A percentile compares a stretch with the other conserved stretches of the same genome.
phyloP scores from a whole-genome alignment of 352 stramenopile species.

The Globisporangium irregulare region DNA sequence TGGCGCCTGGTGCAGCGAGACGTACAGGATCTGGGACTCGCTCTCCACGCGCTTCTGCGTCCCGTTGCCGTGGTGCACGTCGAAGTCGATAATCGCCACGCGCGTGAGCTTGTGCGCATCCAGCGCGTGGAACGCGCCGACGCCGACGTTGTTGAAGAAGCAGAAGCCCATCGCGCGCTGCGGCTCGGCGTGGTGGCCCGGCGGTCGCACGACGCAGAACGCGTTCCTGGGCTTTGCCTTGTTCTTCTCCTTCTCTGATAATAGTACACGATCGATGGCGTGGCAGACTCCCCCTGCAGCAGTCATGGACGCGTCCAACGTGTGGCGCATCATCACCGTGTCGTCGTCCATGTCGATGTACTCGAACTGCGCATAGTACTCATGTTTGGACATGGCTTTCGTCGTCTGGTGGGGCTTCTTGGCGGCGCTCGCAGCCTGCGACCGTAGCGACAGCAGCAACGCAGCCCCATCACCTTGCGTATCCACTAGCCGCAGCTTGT shows the following conservation, averaged over 20 bases:
- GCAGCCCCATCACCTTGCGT: not conserved
- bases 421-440: not conserved
- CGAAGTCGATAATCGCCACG: slow-evolving; percentile 71
- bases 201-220: slow-evolving; percentile 85
- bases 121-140: slow-evolving; percentile 92
- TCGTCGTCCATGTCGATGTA: slow-evolving; percentile 69
- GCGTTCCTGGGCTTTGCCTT: slow-evolving; percentile 42
- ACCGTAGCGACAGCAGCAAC: not conserved
- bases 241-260: not conserved
- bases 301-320: slow-evolving; percentile 50
- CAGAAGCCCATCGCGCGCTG: slow-evolving; percentile 86
- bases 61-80: slow-evolving; percentile 88
- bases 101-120: slow-evolving; percentile 45
- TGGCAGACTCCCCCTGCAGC: slow-evolving; percentile 81
- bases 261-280: slow-evolving; percentile 62
- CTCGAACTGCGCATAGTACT: slow-evolving; percentile 62
- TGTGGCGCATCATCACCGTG: slow-evolving; percentile 65
- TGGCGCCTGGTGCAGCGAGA: slow-evolving; percentile 55
- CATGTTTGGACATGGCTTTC: slow-evolving; percentile 33
- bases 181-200: slow-evolving; percentile 56
- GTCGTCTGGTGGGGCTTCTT: slow-evolving; percentile 16
- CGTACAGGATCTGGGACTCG: slow-evolving; percentile 40
- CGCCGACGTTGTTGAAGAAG: slow-evolving; percentile 95
- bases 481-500: slow-evolving; percentile 11
- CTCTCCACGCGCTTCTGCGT: slow-evolving; percentile 45